Evolutionary conservation across 208 protist species (phyloP), one percentile per base, ranked within the genome.

Genomic region (Willaertia magna): DNA sequence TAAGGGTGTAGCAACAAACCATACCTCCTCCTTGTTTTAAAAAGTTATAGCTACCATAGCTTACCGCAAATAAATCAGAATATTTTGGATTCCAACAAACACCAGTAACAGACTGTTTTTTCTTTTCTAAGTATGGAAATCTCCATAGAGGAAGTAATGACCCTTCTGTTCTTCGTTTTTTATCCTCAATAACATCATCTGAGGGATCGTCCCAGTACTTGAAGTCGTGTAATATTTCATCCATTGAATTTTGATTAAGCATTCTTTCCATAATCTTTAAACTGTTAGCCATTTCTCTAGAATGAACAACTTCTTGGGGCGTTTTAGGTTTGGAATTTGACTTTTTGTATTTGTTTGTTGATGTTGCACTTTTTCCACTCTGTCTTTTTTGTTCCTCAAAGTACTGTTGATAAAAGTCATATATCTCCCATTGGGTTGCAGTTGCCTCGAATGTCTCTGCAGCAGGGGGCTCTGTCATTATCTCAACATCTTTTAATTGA

Each of bases 11-110:
- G 88, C 94, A 95, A 88, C 95, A 94, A 46, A 99, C 92, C 9
- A 94, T 87, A 61, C 97, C 97, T 61, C 93, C 93, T n/a, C 91
- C 89, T 85, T 95, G 95, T 90, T 97, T 94, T 87, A 96, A 93
- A 89, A 98, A 99, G 88, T 99, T 96, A 92, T 98, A 98, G 85
- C 94, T 97, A 86, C 97, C 97, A 88, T 97, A 98, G 59, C 96
- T 95, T 12, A 98, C 96, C 6, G 95, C 96, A 85, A 99, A 98
- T 46, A 99, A 88, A 88, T 99, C 97, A 76, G 91, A 88, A 91
- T 98, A 98, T 79, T 94, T 90, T 18, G 92, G 92, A 92, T 97
- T 98, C 85, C 97, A 96, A 12, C 93, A 92, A 61, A 99, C 93
- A 74, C 92, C 88, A 26, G 97, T 99, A 14, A 99, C 96, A 12